Evolutionary conservation across 2,329 filamentous ascomycete genomes (phyloP), one percentile per base, ranked within the genome.

Genomic region (Colletotrichum theobromicola): DNA sequence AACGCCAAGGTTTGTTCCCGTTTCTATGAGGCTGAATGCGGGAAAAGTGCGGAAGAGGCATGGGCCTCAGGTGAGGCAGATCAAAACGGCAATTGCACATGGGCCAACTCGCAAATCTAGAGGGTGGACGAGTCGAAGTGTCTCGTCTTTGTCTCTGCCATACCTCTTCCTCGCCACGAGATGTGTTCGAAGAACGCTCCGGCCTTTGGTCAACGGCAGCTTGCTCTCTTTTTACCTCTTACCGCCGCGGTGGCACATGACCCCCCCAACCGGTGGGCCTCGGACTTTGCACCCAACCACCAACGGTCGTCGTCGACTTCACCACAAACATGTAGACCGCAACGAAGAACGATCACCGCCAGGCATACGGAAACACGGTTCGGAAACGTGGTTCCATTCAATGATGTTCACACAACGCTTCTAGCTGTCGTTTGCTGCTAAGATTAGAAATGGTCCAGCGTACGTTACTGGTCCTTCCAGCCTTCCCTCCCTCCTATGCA

Each of bases 331-430:
- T 32, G 42, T 50, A 13, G 42, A n/a, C 42, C 42, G 10, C 37
- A 64, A 21, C 34, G 21, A 34, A 24, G 32, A 37, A 6, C 8
- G 35, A 64, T 28, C 21, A 50, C 21, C 15, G 28, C 21, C 28
- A 13, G 21, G 10, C 64, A 55, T 21, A 70, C 67, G 37, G 26
- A 57, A 18, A 58, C 10, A 7, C 28, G 42, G 42, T 42, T 15
- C 32, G 16, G 26, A 16, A 57, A 37, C 57, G 28, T 57, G 16
- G 18, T 67, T 67, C 50, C 66, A 61, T 61, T 60, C 65, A 57
- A 28, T 53, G 26, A 62, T 72, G 35, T 72, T 26, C 66, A 61
- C 37, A 62, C 61, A 66, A 66, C 66, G 72, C 35, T 67, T 61
- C 63, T 35, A 37, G n/a, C 62, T 63, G 15, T 55, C 53, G 55